Percentiles rank a stretch among this genome's conserved stretches.
Conservation (phyloP, 2,329 filamentous ascomycete genomes). For the Aspergillus novoparasiticus region DNA sequence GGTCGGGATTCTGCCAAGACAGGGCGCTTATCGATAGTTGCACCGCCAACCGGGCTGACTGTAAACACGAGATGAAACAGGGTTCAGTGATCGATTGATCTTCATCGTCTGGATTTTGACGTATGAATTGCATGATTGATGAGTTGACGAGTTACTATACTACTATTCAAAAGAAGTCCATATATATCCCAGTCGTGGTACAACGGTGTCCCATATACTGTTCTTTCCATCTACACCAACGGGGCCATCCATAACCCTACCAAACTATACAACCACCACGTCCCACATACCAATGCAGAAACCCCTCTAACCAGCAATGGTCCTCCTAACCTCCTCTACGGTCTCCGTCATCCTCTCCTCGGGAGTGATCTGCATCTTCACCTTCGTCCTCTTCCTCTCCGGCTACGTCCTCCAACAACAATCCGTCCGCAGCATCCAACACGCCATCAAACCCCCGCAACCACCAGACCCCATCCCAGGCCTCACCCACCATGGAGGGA, state of each 20-base stretch:
- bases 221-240: not conserved
- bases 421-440: constrained; percentile 75
- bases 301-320: constrained; percentile 36
- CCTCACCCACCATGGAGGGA: constrained; percentile 24
- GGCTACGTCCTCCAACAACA: constrained; percentile 88
- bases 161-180: not conserved
- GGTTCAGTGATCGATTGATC: not conserved
- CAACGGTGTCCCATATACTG: not conserved
- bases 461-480: constrained; percentile 17
- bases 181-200: not conserved
- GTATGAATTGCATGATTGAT: not conserved
- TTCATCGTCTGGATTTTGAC: not conserved
- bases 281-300: constrained; percentile 14
- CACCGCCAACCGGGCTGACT: constrained; percentile 32
- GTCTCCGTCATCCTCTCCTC: constrained; percentile 48
- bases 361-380: constrained; percentile 70
- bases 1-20: constrained; percentile 23
- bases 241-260: not conserved
- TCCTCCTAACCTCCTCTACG: constrained; percentile 48
- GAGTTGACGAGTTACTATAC: not conserved
- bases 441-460: constrained; percentile 58
- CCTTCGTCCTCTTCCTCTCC: constrained; percentile 79
- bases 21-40: constrained; percentile 43
- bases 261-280: not conserved
- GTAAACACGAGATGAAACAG: constrained; percentile 9